Percentiles rank a stretch among this genome's conserved stretches.
Evolutionary conservation across 495 filamentous ascomycete species (phyloP).

Genomic region (Diplogelasinospora grovesii): DNA sequence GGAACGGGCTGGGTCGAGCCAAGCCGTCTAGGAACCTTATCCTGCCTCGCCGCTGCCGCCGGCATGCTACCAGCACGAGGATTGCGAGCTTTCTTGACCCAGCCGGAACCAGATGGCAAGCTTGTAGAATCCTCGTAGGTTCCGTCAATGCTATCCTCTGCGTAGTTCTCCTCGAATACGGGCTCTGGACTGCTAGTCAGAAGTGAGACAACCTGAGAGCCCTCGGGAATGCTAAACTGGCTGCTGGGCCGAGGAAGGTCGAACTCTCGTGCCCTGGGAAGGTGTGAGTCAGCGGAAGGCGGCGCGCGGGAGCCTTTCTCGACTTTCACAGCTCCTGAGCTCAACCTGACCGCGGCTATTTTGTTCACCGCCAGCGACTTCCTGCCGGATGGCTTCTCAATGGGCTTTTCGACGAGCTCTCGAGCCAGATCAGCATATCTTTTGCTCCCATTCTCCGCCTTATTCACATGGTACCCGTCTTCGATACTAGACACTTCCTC

Average conservation of each 20-base stretch:
- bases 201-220: slow-evolving; percentile 34
- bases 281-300: neutral
- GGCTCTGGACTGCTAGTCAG: slow-evolving; percentile 34
- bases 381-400: slow-evolving; percentile 17
- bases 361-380: neutral
- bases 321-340: slow-evolving; percentile 3
- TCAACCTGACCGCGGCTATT: neutral
- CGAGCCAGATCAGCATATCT: slow-evolving; percentile 1
- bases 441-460: slow-evolving; percentile 1
- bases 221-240: slow-evolving; percentile 26
- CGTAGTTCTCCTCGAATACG: slow-evolving; percentile 31
- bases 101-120: slow-evolving; percentile 30
- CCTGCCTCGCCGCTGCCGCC: neutral
- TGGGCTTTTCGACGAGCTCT: slow-evolving; percentile 14
- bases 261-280: neutral
- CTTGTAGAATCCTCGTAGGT: slow-evolving; percentile 24
- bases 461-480: neutral
- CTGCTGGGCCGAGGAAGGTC: neutral
- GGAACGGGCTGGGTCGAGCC: too few relatives aligned
- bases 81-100: slow-evolving; percentile 27
- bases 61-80: slow-evolving; percentile 9
- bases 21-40: too few relatives aligned
- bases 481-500: neutral
- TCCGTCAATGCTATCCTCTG: slow-evolving; percentile 36
- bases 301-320: slow-evolving; percentile 1